Percentiles rank a stretch among this genome's conserved stretches.
phyloP scores from a whole-genome alignment of 371 early-diverging fungal genomes.

The Mucor piriformis region DNA sequence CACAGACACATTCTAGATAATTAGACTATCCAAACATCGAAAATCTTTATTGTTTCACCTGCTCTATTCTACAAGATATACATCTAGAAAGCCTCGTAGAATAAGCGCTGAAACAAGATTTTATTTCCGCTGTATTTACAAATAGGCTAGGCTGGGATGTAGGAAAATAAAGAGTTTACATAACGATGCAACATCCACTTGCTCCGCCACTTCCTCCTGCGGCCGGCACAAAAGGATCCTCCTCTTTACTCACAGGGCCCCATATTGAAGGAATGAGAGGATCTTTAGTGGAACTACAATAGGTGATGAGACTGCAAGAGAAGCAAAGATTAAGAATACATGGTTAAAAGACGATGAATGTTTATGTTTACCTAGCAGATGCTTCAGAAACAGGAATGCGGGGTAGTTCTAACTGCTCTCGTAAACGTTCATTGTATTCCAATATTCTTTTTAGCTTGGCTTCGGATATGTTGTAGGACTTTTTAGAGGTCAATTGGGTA shows the following conservation, averaged over 20 bases:
- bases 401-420: slow-evolving; percentile 76
- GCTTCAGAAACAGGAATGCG: slow-evolving; percentile 82
- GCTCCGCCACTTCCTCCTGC: slow-evolving; percentile 20
- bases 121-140: not conserved
- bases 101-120: not conserved
- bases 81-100: too few relatives aligned
- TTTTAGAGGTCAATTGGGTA: slow-evolving; percentile 28
- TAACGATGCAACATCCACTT: slow-evolving; percentile 33
- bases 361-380: slow-evolving; percentile 24
- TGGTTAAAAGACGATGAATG: not conserved
- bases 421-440: slow-evolving; percentile 76
- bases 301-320: slow-evolving; percentile 49
- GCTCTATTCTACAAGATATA: too few relatives aligned
- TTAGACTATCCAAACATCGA: too few relatives aligned
- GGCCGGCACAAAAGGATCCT: slow-evolving; percentile 80
- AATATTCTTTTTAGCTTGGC: slow-evolving; percentile 70
- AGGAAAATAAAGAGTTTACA: slow-evolving; percentile 19
- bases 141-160: not conserved
- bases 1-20: too few relatives aligned
- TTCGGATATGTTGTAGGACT: slow-evolving; percentile 53
- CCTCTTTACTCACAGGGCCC: slow-evolving; percentile 73
- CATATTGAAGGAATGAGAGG: slow-evolving; percentile 78
- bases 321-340: slow-evolving; percentile 6
- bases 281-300: slow-evolving; percentile 63
- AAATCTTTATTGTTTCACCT: too few relatives aligned